Evolutionary conservation across 1,139 yeast species (phyloP).

Genomic region (Nakaseomyces nivariensis): DNA sequence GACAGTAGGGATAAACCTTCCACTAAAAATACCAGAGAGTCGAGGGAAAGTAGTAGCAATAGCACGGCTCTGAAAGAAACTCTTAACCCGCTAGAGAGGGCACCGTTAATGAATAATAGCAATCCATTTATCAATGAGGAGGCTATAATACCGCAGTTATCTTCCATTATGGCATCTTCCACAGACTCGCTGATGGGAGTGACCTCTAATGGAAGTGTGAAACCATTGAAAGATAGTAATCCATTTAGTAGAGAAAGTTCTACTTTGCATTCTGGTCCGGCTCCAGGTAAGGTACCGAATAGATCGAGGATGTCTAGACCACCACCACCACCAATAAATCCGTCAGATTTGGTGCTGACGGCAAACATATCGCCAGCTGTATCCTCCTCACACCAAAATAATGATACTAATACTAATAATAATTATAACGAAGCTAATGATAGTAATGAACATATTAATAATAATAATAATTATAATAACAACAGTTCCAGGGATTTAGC

Average conservation of each 20-base stretch:
- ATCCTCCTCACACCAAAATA: not conserved
- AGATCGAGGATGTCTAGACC: constrained; percentile 8
- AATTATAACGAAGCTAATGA: too few relatives aligned
- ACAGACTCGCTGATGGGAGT: not conserved
- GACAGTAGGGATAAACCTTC: not conserved
- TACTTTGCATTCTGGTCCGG: not conserved
- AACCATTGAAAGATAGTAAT: not conserved
- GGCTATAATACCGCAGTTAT: not conserved
- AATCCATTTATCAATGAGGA: constrained; percentile 8
- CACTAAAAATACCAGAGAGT: not conserved
- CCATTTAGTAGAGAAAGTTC: not conserved
- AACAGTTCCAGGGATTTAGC: not conserved
- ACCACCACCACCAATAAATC: constrained; percentile 9
- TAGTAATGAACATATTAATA: not conserved
- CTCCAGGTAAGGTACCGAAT: not conserved
- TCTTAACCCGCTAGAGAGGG: constrained; percentile 6
- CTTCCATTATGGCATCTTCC: not conserved
- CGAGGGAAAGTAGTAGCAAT: not conserved
- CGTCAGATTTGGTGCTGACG: not conserved
- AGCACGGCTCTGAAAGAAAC: not conserved
- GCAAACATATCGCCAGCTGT: not conserved
- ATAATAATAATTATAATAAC: not conserved
- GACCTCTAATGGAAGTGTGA: not conserved
- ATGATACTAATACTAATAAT: too few relatives aligned
- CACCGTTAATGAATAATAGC: constrained; percentile 7